Base-by-base conservation (phyloP, 345 rosid genomes). In the Lepidium didymum region DNA sequence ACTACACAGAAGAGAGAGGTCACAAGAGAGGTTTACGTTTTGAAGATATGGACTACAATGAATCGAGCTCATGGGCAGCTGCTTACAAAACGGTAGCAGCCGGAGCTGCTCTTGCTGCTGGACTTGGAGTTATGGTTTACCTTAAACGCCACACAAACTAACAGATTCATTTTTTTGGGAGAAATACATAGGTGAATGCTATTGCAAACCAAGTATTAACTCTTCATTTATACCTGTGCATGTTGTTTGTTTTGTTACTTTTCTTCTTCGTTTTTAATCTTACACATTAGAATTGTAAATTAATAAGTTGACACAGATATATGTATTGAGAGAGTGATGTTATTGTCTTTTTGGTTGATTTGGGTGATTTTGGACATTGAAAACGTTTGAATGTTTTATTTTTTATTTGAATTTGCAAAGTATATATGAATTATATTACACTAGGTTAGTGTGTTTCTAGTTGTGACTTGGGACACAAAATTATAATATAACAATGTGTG, bases 71-170 rank as follows among this genome's bases (percentile, higher is more conserved):
- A 12, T 87, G 99, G 97, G 87, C 90, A 68, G 64, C 95, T 4
- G 97, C 97, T n/a, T 91, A 84, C 78, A 83, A 91, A 37, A 80
- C 88, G 1, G 92, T 86, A 9, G 99, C 96, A 1, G 97, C 97
- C 0, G 94, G 99, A 35, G 97, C 97, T n/a, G 94, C 94, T 42
- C 78, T 95, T 9, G 87, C 82, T 50, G 96, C 97, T 53, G 97
- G 97, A 38, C 57, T 89, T 44, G 93, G 97, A 15, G 74, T 91
- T 12, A 75, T 91, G 65, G 92, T 93, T 12, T 95, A 87, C 83
- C 55, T 95, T 64, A 84, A 67, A 79, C 87, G 86, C 78, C 78
- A 86, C 3, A 78, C 90, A 5, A 71, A 75, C 59, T 87, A 72
- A 81, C 64, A 43, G 0, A 61, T 62, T 61, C 73, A 33, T 64